A percentile compares a stretch with the other conserved stretches of the same genome.
phyloP scores from a whole-genome alignment of 2,329 filamentous ascomycete species.

The Phialophora expanda region DNA sequence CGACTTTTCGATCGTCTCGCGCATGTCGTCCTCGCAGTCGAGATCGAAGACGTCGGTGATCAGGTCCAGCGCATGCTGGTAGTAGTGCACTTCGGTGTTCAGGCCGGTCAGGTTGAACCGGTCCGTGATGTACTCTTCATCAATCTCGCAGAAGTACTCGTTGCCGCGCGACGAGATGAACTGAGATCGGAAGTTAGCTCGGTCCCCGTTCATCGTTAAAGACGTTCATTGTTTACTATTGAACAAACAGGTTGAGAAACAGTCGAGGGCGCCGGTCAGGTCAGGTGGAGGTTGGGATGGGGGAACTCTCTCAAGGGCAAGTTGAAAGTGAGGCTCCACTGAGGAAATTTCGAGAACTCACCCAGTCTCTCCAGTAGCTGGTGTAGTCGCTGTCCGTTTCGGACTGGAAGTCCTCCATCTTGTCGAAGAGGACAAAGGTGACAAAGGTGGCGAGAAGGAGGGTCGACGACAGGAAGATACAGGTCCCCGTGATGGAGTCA shows the following conservation, averaged over 20 bases:
- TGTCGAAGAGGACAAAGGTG: slow-evolving; percentile 9
- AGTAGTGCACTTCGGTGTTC: slow-evolving; percentile 97
- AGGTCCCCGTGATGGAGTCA: neutral
- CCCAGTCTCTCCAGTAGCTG: slow-evolving; percentile 99
- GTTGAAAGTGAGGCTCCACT: neutral
- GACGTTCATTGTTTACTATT: neutral
- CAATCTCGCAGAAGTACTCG: slow-evolving; percentile 99
- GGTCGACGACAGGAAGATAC: neutral
- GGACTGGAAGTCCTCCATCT: slow-evolving; percentile 96
- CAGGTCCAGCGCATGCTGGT: slow-evolving; percentile 96
- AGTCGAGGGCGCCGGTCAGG: no score
- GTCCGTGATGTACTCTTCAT: slow-evolving; percentile 97
- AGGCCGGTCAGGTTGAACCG: slow-evolving; percentile 97
- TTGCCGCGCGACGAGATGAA: slow-evolving; percentile 98
- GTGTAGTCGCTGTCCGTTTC: slow-evolving; percentile 99
- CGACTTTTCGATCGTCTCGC: slow-evolving; percentile 97
- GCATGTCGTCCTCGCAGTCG: slow-evolving; percentile 97
- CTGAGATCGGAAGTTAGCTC: slow-evolving; percentile 56
- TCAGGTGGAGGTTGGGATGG: no score
- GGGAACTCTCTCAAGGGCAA: neutral
- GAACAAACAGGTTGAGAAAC: neutral
- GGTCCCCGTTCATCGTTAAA: neutral
- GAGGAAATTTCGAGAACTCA: slow-evolving; percentile 58
- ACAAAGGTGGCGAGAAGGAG: neutral
- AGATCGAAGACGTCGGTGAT: slow-evolving; percentile 98